These are phyloP conservation scores for Globisporangium okanoganense DNA, from an alignment of 352 stramenopile species.

Conservation along the genomic window DNA sequence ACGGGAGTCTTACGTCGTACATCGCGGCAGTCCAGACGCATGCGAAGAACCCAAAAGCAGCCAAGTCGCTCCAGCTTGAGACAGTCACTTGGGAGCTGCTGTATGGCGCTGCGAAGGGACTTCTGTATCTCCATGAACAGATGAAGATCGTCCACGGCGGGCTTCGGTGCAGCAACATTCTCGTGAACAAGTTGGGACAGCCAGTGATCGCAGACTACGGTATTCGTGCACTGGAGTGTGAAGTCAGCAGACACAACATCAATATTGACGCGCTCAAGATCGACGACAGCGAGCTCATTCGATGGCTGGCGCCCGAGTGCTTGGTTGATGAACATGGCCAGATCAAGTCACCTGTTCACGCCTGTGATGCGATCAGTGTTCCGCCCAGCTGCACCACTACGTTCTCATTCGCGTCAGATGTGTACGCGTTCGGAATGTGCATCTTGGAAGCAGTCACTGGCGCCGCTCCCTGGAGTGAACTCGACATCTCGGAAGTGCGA, in stretches of 20 bases:
- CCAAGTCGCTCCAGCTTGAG: conserved; percentile 29
- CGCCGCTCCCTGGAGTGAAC: conserved; percentile 38
- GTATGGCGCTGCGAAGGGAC: conserved; percentile 49
- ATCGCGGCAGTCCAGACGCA: conserved; percentile 37
- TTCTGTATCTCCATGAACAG: conserved; percentile 63
- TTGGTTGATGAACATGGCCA: conserved; percentile 30
- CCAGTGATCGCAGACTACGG: conserved; percentile 60
- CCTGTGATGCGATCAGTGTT: conserved; percentile 18
- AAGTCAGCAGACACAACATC: conserved; percentile 34
- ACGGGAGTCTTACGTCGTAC: conserved; percentile 49
- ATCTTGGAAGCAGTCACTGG: conserved; percentile 63
- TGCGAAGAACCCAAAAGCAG: conserved; percentile 28
- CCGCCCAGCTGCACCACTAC: conserved; percentile 15
- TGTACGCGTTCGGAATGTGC: conserved; percentile 80
- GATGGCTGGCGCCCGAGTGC: conserved; percentile 70
- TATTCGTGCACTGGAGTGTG: conserved; percentile 32
- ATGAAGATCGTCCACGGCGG: conserved; percentile 50
- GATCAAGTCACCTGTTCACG: conserved; percentile 24
- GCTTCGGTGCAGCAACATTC: conserved; percentile 60
- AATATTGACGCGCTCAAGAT: conserved; percentile 28
- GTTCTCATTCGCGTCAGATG: conserved; percentile 41
- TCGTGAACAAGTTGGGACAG: conserved; percentile 66
- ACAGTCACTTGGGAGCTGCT: conserved; percentile 50
- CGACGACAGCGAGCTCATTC: conserved; percentile 45
- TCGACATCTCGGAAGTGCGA: conserved; percentile 44